These are phyloP conservation scores for Cucumis cinereus DNA, from an alignment of 306 rosid species.

Conservation along the genomic window DNA sequence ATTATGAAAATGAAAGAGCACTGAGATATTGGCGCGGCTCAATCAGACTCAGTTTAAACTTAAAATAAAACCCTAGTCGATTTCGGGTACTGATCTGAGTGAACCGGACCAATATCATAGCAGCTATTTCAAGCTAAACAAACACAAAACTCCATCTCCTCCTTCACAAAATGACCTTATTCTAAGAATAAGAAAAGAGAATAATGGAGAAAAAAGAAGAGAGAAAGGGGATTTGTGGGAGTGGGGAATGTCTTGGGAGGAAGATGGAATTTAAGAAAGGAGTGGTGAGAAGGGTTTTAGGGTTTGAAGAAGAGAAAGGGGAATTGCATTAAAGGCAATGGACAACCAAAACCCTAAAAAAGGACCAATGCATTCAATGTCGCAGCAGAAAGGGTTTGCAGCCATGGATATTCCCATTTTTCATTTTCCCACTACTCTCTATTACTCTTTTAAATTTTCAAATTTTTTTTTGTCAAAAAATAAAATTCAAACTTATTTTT, in stretches of 20 bases:
- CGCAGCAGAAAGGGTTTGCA: not conserved
- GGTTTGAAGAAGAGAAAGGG: not conserved
- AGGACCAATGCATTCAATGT: constrained; percentile 10
- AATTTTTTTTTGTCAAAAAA: too few relatives aligned
- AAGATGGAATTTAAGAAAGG: not conserved
- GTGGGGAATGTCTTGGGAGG: constrained; percentile 3
- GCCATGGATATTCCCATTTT: not conserved
- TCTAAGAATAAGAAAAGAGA: not conserved
- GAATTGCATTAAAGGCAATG: not conserved
- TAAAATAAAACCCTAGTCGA: too few relatives aligned
- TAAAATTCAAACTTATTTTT: not conserved
- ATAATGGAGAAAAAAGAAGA: not conserved
- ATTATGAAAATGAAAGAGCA: constrained; percentile 1
- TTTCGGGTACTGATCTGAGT: constrained; percentile 4
- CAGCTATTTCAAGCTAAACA: constrained; percentile 6
- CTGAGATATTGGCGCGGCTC: constrained; percentile 26
- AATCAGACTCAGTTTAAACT: constrained; percentile 4
- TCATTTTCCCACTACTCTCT: not conserved
- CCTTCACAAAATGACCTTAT: not conserved
- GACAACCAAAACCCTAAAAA: constrained; percentile 7
- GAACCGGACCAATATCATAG: constrained; percentile 17
- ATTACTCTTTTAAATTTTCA: too few relatives aligned
- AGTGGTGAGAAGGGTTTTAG: not conserved
- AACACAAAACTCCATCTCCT: not conserved
- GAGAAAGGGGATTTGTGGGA: not conserved